phyloP scores from a whole-genome alignment of 306 rosid genomes.

The Pterocarpus macrocarpus region DNA sequence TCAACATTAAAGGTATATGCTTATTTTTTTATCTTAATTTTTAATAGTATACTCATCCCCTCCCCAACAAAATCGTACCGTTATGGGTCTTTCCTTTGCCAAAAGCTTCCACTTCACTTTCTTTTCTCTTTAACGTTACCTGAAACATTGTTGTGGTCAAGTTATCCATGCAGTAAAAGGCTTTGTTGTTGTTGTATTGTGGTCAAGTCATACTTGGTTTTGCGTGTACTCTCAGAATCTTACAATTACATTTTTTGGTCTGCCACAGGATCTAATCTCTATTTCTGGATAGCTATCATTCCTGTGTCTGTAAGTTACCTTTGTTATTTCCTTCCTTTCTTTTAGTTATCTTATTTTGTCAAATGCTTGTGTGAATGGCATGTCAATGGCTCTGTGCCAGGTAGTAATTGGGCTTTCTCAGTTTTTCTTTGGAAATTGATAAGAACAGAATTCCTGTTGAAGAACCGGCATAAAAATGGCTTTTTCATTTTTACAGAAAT shows the following conservation, averaged over 20 bases:
- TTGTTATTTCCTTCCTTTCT: conserved; percentile 31
- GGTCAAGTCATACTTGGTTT: conserved; percentile 35
- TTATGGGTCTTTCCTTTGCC: conserved; percentile 7
- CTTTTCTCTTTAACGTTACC: conserved; percentile 27
- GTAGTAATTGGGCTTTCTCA: not conserved
- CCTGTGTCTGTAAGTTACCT: conserved; percentile 77
- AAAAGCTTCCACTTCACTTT: conserved; percentile 18
- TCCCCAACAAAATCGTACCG: not conserved
- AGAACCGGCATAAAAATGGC: conserved; percentile 21
- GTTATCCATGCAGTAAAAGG: not conserved
- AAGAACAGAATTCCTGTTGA: conserved; percentile 16
- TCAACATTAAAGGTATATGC: conserved; percentile 82
- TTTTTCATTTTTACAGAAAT: not conserved
- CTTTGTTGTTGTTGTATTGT: not conserved
- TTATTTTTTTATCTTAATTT: conserved; percentile 25
- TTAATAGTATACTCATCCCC: not conserved
- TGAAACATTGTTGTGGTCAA: conserved; percentile 7
- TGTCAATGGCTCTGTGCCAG: conserved; percentile 3
- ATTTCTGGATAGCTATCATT: conserved; percentile 96
- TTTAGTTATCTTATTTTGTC: conserved; percentile 19
- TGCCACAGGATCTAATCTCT: conserved; percentile 88
- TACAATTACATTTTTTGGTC: conserved; percentile 28
- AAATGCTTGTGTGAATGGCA: conserved; percentile 10
- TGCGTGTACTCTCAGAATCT: conserved; percentile 39
- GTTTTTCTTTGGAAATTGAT: conserved; percentile 19